Conservation (phyloP, 306 rosid genomes). For the Sechiopsis laciniata region DNA sequence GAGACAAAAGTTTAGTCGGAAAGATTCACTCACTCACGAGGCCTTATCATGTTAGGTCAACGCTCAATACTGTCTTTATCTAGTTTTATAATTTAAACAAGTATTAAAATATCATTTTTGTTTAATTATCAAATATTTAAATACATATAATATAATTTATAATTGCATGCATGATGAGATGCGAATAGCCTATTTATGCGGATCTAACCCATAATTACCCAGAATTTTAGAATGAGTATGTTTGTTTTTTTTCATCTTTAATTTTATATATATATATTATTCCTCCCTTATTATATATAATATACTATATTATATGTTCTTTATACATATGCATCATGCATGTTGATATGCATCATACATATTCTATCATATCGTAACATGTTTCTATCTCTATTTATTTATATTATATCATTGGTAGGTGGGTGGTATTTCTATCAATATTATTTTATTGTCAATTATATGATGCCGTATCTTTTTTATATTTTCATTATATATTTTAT, state of each 20-base stretch:
- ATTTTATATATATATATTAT: slow-evolving; percentile 3
- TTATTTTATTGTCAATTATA: slow-evolving; percentile 22
- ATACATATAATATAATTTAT: slow-evolving; percentile 15
- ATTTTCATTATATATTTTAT: background rate
- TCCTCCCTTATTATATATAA: background rate
- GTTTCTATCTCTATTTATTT: background rate
- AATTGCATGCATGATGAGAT: slow-evolving; percentile 34
- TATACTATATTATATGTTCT: too few species aligned
- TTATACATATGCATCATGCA: too few species aligned
- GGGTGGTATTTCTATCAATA: slow-evolving; percentile 25
- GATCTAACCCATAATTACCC: slow-evolving; percentile 54
- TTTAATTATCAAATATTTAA: too few species aligned
- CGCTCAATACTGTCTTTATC: slow-evolving; percentile 23
- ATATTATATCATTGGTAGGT: slow-evolving; percentile 29
- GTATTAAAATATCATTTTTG: background rate
- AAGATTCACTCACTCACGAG: slow-evolving; percentile 37
- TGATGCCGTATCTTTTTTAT: slow-evolving; percentile 14
- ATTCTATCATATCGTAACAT: background rate
- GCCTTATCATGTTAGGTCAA: slow-evolving; percentile 45
- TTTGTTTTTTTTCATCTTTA: slow-evolving; percentile 44
- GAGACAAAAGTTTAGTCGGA: background rate
- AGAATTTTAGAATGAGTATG: slow-evolving; percentile 65
- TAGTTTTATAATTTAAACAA: slow-evolving; percentile 20
- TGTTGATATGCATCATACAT: slow-evolving; percentile 6
- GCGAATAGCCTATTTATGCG: slow-evolving; percentile 59